Conservation (phyloP, 768 basidiomycete species). For the Macrolepiota albuminosa region DNA sequence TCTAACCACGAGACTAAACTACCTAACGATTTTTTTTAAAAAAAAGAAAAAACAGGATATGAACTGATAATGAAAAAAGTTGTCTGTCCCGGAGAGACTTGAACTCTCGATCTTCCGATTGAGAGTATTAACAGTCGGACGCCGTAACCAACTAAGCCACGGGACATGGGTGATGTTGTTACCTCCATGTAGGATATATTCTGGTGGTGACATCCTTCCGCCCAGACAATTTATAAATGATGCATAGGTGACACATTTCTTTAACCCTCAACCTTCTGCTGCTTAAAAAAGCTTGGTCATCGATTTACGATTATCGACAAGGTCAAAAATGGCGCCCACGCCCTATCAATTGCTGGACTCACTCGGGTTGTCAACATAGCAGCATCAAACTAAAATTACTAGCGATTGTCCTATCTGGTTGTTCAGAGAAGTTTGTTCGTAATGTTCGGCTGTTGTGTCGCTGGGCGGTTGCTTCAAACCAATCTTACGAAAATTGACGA, state of each 20-base stretch:
- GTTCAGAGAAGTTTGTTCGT: not conserved
- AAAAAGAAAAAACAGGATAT: too few species aligned
- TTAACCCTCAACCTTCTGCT: not conserved
- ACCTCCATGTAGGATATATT: too few species aligned
- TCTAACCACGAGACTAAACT: too few species aligned
- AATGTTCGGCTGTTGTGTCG: conserved; percentile 81
- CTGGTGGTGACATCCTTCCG: too few species aligned
- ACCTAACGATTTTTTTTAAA: too few species aligned
- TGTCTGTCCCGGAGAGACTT: conserved; percentile 1
- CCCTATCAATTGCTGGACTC: not conserved
- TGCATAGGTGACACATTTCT: too few species aligned
- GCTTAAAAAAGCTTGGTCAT: not conserved
- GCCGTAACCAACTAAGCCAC: conserved; percentile 4
- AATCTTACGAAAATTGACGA: conserved; percentile 79
- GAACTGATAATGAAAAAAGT: too few species aligned
- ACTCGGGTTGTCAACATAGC: conserved; percentile 2
- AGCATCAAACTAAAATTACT: not conserved
- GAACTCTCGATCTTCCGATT: conserved; percentile 5
- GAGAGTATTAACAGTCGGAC: not conserved
- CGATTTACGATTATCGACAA: not conserved
- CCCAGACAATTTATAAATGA: too few species aligned
- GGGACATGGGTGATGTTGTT: not conserved
- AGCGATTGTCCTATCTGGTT: not conserved
- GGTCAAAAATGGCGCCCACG: conserved; percentile 10
- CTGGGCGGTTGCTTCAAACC: conserved; percentile 74